Evolutionary conservation across 2,329 filamentous ascomycete genomes (phyloP), one percentile per base, ranked within the genome.

Genomic region (Botrytis galanthina): DNA sequence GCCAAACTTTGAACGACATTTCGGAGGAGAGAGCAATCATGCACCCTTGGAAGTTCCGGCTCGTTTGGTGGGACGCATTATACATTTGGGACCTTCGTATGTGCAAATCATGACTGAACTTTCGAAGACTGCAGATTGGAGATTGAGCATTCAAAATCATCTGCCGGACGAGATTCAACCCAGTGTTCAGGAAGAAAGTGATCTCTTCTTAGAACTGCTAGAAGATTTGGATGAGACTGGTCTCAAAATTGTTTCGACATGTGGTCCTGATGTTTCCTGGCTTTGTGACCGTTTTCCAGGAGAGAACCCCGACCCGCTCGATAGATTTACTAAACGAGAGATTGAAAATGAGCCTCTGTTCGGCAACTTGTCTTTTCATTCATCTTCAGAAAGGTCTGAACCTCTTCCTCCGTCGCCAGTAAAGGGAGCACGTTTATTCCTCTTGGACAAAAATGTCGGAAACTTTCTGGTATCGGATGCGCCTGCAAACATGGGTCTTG

Each of bases 11-110:
- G 39, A 59, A 26, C 29, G 26, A 20, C 29, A 10, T 35, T 16
- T 57, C 4, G 29, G 12, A 48, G 29, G 12, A 48, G 54, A 35
- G 4, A 44, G 51, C 32, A n/a, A 48, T 1, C 59, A 39, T 37
- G 48, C 48, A 16, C 59, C 69, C 22, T 37, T 74, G 26, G 57
- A 26, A n/a, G 32, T 74, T n/a, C 61, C 73, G 16, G 18, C 72
- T 20, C 63, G 64, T n/a, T n/a, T 75, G 32, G 64, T 57, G 26
- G 74, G 74, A 16, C 26, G 29, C 1, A 75, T 75, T 37, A 16
- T 29, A 18, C 37, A 73, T 37, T 26, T 75, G 7, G 74, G 74
- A n/a, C 68, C 72, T 46, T 72, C 73, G 16, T 67, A 70, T 66
- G 26, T 46, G 26, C 46, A 72, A 35, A 68, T 74, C n/a, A 70